phyloP scores from a whole-genome alignment of 2,329 filamentous ascomycete species.

The Teratosphaeria destructans region DNA sequence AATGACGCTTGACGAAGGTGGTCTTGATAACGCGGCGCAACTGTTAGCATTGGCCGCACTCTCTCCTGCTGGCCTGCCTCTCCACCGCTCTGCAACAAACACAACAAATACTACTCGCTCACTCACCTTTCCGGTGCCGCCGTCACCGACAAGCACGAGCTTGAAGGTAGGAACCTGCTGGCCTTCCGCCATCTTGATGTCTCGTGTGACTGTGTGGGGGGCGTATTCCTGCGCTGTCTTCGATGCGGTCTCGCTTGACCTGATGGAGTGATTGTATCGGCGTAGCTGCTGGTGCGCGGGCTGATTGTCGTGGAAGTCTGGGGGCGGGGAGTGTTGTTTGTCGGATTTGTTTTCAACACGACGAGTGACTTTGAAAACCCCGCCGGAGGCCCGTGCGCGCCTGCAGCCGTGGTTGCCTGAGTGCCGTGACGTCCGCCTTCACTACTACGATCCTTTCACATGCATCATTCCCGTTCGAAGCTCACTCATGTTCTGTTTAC shows the following conservation, averaged over 20 bases:
- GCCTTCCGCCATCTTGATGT: conserved; percentile 8
- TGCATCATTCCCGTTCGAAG: neutral
- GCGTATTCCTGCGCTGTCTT: neutral
- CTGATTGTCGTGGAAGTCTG: neutral
- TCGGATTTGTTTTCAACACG: neutral
- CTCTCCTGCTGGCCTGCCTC: neutral
- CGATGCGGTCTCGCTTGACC: neutral
- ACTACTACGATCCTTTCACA: neutral
- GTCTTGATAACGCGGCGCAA: conserved; percentile 50
- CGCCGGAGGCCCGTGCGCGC: neutral
- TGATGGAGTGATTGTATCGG: neutral
- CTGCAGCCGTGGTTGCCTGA: neutral
- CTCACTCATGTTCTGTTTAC: neutral
- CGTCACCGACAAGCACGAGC: conserved; percentile 98
- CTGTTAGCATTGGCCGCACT: neutral
- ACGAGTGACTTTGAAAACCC: neutral
- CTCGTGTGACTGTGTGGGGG: neutral
- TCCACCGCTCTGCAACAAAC: neutral
- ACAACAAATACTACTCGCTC: conserved; percentile 27
- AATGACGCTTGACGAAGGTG: conserved; percentile 99
- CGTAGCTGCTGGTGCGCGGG: neutral
- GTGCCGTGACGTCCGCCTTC: neutral
- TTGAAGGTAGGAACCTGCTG: conserved; percentile 75
- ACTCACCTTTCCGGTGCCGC: conserved; percentile 96
- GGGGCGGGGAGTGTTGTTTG: neutral